A percentile compares a stretch with the other conserved stretches of the same genome.
phyloP scores from a whole-genome alignment of 2,329 filamentous ascomycete species.

The Claviceps purpurea region DNA sequence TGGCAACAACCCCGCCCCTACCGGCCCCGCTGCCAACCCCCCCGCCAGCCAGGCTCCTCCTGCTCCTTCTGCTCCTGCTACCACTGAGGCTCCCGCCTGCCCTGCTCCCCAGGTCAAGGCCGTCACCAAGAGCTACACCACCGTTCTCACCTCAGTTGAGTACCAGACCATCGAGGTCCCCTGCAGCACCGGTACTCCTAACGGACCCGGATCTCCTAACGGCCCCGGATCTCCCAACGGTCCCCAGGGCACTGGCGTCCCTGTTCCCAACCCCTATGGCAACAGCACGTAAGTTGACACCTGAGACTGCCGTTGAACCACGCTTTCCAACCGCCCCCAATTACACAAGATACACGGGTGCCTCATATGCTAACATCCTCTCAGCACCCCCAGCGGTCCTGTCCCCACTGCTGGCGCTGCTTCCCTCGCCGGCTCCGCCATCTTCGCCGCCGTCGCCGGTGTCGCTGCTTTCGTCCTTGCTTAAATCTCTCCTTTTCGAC shows the following conservation, averaged over 20 bases:
- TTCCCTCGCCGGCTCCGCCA: conserved; percentile 37
- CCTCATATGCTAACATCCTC: neutral
- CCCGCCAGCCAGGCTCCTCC: no score
- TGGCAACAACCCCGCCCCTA: conserved; percentile 6
- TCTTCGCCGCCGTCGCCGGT: conserved; percentile 42
- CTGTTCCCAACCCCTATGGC: conserved; percentile 25
- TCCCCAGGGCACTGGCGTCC: conserved; percentile 23
- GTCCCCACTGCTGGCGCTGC: conserved; percentile 38
- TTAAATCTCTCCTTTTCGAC: conserved; percentile 30
- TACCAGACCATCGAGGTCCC: conserved; percentile 34
- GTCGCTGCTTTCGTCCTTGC: conserved; percentile 39
- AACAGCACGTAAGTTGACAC: conserved; percentile 14
- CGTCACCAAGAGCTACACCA: conserved; percentile 43
- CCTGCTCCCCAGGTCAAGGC: conserved; percentile 31
- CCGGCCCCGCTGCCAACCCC: conserved; percentile 4
- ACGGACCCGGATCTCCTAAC: no score
- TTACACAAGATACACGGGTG: no score
- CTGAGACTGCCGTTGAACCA: neutral
- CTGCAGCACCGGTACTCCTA: conserved; percentile 21
- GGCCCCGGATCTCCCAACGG: conserved; percentile 1
- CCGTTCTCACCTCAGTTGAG: conserved; percentile 40
- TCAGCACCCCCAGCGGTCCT: conserved; percentile 16
- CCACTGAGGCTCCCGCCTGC: conserved; percentile 11
- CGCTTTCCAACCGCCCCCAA: neutral
- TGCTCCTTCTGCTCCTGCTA: neutral